These are phyloP conservation scores for Megacollybia marginata DNA, from an alignment of 768 basidiomycete species.

Conservation along the genomic window DNA sequence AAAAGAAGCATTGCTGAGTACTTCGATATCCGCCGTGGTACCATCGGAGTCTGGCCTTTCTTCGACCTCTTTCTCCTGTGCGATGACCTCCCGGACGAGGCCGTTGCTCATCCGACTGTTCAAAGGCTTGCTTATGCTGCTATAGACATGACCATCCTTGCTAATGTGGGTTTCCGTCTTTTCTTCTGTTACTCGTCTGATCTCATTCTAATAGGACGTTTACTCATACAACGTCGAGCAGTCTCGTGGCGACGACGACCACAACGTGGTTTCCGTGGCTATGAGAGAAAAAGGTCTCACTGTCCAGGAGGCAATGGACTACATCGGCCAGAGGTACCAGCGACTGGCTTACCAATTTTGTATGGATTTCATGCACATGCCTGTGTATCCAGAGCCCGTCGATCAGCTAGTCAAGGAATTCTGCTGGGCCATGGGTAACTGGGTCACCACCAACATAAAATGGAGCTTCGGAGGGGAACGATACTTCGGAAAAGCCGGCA, in stretches of 20 bases:
- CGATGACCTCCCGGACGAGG: slow-evolving; percentile 24
- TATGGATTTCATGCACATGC: not conserved
- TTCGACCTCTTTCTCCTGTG: slow-evolving; percentile 21
- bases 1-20: slow-evolving; percentile 21
- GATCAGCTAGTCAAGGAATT: not conserved
- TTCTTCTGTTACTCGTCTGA: too few species aligned
- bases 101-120: slow-evolving; percentile 20
- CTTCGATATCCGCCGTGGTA: slow-evolving; percentile 22
- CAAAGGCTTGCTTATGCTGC: not conserved
- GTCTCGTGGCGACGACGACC: too few species aligned
- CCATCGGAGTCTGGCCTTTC: slow-evolving; percentile 20
- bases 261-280: not conserved
- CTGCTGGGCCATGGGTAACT: not conserved
- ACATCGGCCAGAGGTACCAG: not conserved
- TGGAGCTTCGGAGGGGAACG: not conserved
- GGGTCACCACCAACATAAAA: not conserved
- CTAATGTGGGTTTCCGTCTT: not conserved
- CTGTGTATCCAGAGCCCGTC: not conserved
- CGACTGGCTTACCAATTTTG: not conserved
- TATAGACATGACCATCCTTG: not conserved
- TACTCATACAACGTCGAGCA: too few species aligned
- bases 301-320: not conserved
- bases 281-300: not conserved
- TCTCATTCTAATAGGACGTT: too few species aligned
- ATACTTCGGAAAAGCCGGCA: not conserved